Percentiles rank a stretch among this genome's conserved stretches.
Conservation (phyloP, 257 asterid species). For the Gentiana dahurica region DNA sequence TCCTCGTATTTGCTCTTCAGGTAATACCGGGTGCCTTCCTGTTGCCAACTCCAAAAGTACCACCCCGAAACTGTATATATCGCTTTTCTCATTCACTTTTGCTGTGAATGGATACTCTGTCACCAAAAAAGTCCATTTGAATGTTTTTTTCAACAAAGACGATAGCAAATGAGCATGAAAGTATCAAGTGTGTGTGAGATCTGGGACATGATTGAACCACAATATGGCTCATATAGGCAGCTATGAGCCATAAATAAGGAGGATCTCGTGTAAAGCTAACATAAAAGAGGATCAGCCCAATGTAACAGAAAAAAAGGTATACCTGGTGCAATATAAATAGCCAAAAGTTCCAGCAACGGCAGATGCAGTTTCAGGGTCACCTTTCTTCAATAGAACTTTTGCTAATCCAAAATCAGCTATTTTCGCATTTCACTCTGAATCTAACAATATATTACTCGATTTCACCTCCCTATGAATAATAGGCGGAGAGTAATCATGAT, state of each 20-base stretch:
- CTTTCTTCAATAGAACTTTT: slow-evolving; percentile 28
- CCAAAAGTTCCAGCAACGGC: slow-evolving; percentile 49
- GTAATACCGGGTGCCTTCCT: slow-evolving; percentile 36
- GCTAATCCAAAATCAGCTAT: slow-evolving; percentile 57
- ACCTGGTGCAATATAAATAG: slow-evolving; percentile 61
- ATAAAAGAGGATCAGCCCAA: too few relatives aligned
- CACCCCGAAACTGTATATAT: slow-evolving; percentile 29
- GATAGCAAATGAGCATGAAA: too few relatives aligned
- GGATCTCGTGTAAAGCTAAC: too few relatives aligned
- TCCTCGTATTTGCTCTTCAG: slow-evolving; percentile 48
- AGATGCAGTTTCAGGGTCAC: slow-evolving; percentile 38
- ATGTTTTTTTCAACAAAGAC: neutral
- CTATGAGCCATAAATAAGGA: too few relatives aligned
- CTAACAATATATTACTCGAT: slow-evolving; percentile 47
- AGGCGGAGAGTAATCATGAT: slow-evolving; percentile 43
- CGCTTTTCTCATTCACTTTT: slow-evolving; percentile 22
- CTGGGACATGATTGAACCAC: too few relatives aligned
- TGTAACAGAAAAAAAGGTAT: neutral
- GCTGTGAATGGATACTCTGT: slow-evolving; percentile 58
- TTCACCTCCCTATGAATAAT: slow-evolving; percentile 52
- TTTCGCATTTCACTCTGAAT: slow-evolving; percentile 35
- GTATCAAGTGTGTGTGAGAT: too few relatives aligned
- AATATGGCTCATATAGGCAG: too few relatives aligned
- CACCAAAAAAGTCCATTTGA: neutral
- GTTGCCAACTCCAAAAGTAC: slow-evolving; percentile 29